Base-by-base conservation (phyloP, 139 green algal genomes). In the Desmodesmus armatus region DNA sequence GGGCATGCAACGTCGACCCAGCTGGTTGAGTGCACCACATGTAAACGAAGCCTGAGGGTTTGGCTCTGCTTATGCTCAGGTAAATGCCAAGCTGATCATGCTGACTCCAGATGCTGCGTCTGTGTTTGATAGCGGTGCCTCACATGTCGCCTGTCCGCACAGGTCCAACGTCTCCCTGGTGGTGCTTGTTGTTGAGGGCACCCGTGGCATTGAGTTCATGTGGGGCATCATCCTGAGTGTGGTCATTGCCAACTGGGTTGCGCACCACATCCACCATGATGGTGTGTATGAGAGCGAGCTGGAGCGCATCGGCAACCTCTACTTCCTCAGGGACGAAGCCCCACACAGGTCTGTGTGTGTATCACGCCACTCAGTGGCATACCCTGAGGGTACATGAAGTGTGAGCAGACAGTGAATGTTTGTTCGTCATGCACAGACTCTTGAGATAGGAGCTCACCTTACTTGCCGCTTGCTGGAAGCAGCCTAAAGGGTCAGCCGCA, bases 251-350 rank as follows among this genome's bases (percentile, higher is more conserved):
- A 98, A 98, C 89, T 96, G 84, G 76, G 92, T 98, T 29, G 93
- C 90, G 2, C 87, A 96, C 69, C 89, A 91, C 47, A 85, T 99
- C 71, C 90, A 96, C 83, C 90, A 90, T 25, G 93, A 98, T 43
- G 91, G 91, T 51, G 91, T 98, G 55, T 99, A 99, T 89, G 95
- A 98, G 88, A 91, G 72, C 21, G 96, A 99, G 81, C 91, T 98
- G 71, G 92, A 98, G 43, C 88, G 90, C 35, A 91, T 95, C 44
- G 94, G 94, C 35, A 93, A 91, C 73, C 90, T 97, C 7, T 92
- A 96, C 80, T 97, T 96, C 86, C 89, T 97, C 33, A 85, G 82
- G 9, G 89, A 92, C 43, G 94, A 97, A 85, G 88, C 96, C 5
- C 94, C 96, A 3, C 88, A 91, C 60, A 89, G 88, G 65, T 88